Conservation (phyloP, 345 rosid genomes). For the Salix suchowensis region DNA sequence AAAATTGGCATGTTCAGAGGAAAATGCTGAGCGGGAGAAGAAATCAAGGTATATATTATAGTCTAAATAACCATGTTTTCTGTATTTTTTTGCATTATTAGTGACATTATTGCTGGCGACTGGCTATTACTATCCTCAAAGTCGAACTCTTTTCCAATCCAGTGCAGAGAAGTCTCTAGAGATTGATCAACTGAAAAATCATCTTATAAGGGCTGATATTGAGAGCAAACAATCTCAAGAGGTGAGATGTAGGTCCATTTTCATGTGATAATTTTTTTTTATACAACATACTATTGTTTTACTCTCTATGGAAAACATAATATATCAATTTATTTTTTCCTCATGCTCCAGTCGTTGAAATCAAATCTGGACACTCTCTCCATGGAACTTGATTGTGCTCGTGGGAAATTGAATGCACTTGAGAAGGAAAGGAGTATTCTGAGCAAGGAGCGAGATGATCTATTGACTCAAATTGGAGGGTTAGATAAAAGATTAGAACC, state of each 20-base stretch:
- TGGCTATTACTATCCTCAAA: no score
- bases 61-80: not conserved
- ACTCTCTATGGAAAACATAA: not conserved
- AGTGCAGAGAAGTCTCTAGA: slow-evolving; percentile 51
- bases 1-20: slow-evolving; percentile 38
- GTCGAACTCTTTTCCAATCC: slow-evolving; percentile 12
- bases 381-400: slow-evolving; percentile 38
- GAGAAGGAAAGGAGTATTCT: slow-evolving; percentile 37
- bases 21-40: slow-evolving; percentile 40
- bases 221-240: slow-evolving; percentile 38
- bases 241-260: slow-evolving; percentile 36
- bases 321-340: not conserved
- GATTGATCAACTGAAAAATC: slow-evolving; percentile 50
- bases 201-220: slow-evolving; percentile 32
- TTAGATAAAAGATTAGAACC: slow-evolving; percentile 18
- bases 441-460: slow-evolving; percentile 42
- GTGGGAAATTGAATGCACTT: slow-evolving; percentile 27
- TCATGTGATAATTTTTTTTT: slow-evolving; percentile 3
- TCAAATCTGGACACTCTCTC: slow-evolving; percentile 36
- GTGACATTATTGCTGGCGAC: not conserved
- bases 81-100: not conserved
- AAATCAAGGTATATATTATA: slow-evolving; percentile 54
- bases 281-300: not conserved
- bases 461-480: slow-evolving; percentile 29
- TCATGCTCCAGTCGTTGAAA: slow-evolving; percentile 27